Percentiles rank a stretch among this genome's conserved stretches.
These are phyloP conservation scores for Colletotrichum sp. DNA, from an alignment of 2,329 filamentous ascomycete species.

Conservation along the genomic window DNA sequence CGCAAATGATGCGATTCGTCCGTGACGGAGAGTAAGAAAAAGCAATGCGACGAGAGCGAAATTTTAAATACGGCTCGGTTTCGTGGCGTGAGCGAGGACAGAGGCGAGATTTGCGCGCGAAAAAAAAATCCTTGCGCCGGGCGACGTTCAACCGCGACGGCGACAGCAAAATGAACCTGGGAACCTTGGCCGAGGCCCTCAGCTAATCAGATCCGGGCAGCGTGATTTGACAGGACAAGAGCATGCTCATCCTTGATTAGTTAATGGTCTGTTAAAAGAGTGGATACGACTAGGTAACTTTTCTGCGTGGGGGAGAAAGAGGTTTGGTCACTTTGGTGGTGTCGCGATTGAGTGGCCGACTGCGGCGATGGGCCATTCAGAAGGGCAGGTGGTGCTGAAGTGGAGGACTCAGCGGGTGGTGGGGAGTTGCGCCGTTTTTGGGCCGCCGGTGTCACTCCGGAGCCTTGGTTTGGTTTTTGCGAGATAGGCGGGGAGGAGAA, in stretches of 20 bases:
- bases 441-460: neutral
- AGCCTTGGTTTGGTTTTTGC: neutral
- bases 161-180: neutral
- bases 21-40: neutral
- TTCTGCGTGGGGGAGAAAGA: neutral
- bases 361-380: neutral
- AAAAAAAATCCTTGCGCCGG: neutral
- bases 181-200: neutral
- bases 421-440: constrained; percentile 7
- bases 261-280: neutral
- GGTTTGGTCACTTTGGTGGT: neutral
- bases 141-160: neutral
- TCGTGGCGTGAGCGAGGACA: constrained; percentile 5
- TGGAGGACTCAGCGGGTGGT: neutral
- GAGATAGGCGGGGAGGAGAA: no score
- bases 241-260: neutral
- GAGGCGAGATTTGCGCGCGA: constrained; percentile 8
- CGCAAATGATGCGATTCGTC: neutral
- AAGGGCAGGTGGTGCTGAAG: neutral
- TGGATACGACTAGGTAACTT: neutral
- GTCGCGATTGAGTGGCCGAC: neutral
- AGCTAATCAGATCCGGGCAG: neutral
- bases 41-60: neutral
- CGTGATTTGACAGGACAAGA: neutral
- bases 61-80: neutral